Percentiles rank a stretch among this genome's conserved stretches.
Evolutionary conservation across 1,284 basidiomycete genomes (phyloP).

Genomic region (Malassezia globosa): DNA sequence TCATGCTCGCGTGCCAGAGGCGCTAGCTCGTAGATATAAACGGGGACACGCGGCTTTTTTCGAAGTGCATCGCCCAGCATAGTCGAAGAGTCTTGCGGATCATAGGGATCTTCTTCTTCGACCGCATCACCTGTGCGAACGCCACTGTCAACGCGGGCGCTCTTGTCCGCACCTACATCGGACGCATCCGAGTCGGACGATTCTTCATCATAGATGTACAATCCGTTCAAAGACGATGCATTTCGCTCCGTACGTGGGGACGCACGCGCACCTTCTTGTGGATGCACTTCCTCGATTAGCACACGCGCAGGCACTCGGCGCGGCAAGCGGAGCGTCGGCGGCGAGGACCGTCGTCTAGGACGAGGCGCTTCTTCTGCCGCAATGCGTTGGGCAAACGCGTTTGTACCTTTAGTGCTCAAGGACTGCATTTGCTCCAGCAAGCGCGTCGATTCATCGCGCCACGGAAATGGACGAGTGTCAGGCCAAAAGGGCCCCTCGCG

Average conservation of each 20-base stretch:
- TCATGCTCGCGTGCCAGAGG: conserved; percentile 37
- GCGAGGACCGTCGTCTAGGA: neutral
- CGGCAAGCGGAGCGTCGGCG: neutral
- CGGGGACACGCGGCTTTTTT: conserved; percentile 31
- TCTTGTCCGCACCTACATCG: conserved; percentile 54
- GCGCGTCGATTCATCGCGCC: neutral
- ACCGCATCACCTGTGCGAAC: too few relatives aligned
- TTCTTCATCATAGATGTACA: neutral
- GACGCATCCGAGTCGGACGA: neutral
- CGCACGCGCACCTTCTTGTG: too few relatives aligned
- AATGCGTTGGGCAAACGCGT: too few relatives aligned
- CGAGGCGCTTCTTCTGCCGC: neutral
- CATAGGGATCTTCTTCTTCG: conserved; percentile 54
- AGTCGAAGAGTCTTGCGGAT: conserved; percentile 15
- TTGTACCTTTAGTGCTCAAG: too few relatives aligned
- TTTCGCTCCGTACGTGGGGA: neutral
- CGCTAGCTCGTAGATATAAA: conserved; percentile 47
- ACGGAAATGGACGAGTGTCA: neutral
- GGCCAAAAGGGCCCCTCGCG: neutral
- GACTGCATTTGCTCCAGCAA: too few relatives aligned
- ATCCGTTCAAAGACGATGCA: neutral
- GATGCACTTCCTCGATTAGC: conserved; percentile 22
- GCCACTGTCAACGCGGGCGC: too few relatives aligned
- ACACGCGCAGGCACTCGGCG: conserved; percentile 1
- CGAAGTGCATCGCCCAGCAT: conserved; percentile 22